Evolutionary conservation across 2,329 filamentous ascomycete genomes (phyloP).

Genomic region (Trichoderma pleuroti): DNA sequence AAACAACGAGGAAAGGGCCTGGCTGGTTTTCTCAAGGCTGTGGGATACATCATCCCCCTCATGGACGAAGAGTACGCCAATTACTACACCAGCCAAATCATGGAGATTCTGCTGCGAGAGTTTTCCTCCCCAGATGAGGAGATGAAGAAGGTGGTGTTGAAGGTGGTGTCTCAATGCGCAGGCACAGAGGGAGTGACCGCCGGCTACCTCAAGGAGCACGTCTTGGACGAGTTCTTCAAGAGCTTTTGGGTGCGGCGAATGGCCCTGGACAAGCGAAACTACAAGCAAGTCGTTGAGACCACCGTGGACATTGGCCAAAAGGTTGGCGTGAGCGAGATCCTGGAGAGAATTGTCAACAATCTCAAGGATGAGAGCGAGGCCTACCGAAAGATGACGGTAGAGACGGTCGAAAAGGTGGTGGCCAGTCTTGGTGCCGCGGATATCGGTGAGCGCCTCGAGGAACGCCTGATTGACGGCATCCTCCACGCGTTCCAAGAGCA

Average conservation of each 20-base stretch:
- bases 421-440: constrained; percentile 90
- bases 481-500: constrained; percentile 97
- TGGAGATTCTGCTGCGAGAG: constrained; percentile 95
- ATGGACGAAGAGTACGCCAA: constrained; percentile 99
- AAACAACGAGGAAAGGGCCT: constrained; percentile 96
- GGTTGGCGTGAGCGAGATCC: constrained; percentile 92
- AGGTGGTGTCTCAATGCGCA: constrained; percentile 94
- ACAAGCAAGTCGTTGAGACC: constrained; percentile 95
- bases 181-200: constrained; percentile 93
- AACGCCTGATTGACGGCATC: constrained; percentile 91
- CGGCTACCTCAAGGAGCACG: constrained; percentile 90
- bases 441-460: constrained; percentile 87
- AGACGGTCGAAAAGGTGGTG: constrained; percentile 95
- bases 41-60: constrained; percentile 95
- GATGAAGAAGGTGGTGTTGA: constrained; percentile 99
- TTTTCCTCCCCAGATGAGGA: constrained; percentile 97
- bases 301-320: constrained; percentile 97
- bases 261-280: constrained; percentile 96
- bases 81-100: constrained; percentile 97
- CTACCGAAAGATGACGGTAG: constrained; percentile 98
- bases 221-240: constrained; percentile 96
- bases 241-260: constrained; percentile 97
- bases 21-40: constrained; percentile 92
- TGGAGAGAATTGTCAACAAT: constrained; percentile 89
- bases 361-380: constrained; percentile 97